Base-by-base conservation (phyloP, 2,329 filamentous ascomycete genomes). In the Nemania abortiva region DNA sequence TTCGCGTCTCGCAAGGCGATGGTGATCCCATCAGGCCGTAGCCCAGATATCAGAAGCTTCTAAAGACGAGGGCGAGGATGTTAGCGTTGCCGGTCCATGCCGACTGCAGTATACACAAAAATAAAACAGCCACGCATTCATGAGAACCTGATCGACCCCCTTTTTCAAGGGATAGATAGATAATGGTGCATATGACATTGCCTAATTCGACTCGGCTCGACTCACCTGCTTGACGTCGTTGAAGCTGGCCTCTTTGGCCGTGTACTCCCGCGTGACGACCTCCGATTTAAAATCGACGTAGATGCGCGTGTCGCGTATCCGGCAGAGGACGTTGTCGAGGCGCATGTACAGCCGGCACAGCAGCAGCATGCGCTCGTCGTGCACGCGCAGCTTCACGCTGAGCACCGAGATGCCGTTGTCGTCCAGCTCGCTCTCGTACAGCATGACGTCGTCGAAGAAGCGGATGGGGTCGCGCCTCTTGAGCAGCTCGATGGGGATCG, bases 381-480 rank as follows among this genome's bases (percentile, higher is more conserved):
- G 98, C 65, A 98, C 95, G 68, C 96, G 88, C 59, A 98, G 84
- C 84, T 99, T 99, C 81, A 92, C 94, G 70, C 91, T 97, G 67
- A 97, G 86, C 78, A 98, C 87, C 34, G 94, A 93, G 74, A 98
- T 96, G 70, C 96, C 96, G 78, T 99, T 99, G 81, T 99, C 96
- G 69, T 97, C 96, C 55, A 99, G 88, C 84, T 99, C 96, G 82
- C 97, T 97, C 83, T 99, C 96, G 80, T 97, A 99, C 56, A 99
- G 87, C 75, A 98, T 90, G 47, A 99, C 94, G 76, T 98, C 94
- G 82, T 98, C 95, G 79, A 97, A 97, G 86, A 98, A 98, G 5
- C 97, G 83, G 73, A 99, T 99, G 0, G 96, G 96, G 79, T 99
- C 96, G 15, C 93, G 92, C 37, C 93, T 89, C 79, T 92, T 94